These are phyloP conservation scores for Petunia hybrid DNA, from an alignment of 305 asterid species.

Conservation along the genomic window DNA sequence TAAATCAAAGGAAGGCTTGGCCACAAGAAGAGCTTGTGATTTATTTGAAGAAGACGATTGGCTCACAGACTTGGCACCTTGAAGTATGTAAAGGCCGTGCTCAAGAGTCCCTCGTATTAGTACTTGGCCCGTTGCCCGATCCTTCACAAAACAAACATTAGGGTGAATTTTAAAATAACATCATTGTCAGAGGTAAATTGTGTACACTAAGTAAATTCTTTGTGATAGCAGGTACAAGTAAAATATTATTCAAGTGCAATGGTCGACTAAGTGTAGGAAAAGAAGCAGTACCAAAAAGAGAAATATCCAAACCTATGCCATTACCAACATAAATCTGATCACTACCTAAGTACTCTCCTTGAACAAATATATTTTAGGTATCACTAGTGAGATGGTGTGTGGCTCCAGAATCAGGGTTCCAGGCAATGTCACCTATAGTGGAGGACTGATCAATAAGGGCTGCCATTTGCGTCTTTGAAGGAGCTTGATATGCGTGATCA, in stretches of 20 bases:
- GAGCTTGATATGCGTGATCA: not conserved
- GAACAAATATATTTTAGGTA: not conserved
- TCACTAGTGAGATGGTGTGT: not conserved
- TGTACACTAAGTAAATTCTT: not conserved
- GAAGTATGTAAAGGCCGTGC: not conserved
- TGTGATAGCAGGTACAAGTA: not conserved
- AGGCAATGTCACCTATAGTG: not conserved
- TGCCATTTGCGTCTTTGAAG: not conserved
- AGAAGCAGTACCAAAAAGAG: not conserved
- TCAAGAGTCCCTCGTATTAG: not conserved
- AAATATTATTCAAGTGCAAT: not conserved
- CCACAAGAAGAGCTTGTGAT: too few relatives aligned
- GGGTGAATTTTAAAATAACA: not conserved
- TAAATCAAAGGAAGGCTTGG: not conserved
- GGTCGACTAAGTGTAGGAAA: not conserved
- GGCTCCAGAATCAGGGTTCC: not conserved
- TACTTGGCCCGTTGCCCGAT: not conserved
- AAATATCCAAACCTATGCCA: not conserved
- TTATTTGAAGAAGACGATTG: too few relatives aligned
- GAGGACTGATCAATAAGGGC: not conserved
- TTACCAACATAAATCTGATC: not conserved
- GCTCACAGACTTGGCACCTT: too few relatives aligned
- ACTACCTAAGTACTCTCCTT: too few relatives aligned
- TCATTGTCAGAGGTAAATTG: not conserved
- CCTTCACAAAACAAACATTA: too few relatives aligned